Base-by-base conservation (phyloP, 78 protist species). In the Dictyostelium purpureum region DNA sequence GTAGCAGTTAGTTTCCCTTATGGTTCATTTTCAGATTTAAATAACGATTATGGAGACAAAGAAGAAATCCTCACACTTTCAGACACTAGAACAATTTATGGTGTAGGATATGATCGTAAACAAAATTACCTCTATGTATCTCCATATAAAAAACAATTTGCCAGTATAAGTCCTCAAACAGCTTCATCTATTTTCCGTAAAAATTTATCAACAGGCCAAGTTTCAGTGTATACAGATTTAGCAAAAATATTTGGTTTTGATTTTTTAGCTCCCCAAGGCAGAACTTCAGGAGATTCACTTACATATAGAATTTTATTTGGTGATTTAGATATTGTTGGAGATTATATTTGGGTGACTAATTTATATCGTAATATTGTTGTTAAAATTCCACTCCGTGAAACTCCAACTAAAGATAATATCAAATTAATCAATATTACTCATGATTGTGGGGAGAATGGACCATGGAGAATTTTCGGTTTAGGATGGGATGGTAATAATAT, bases 281-380 rank as follows among this genome's bases (percentile, higher is more conserved):
- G 18, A 63, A 21, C 18, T 31, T 31, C 10, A 5, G 38, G 38
- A 33, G 71, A 63, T 63, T 63, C 71, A 7, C 42, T 16, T 16
- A 63, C 71, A 12, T 63, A 63, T 63, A 19, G 71, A 14, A 24
- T 63, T 16, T 31, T 63, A 31, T 63, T 63, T 33, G 88, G 88
- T 49, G 88, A 79, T 66, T 38, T 79, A 19, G 88, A 79, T 66
- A 79, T 79, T 35, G 43, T 69, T 33, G 88, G 59, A n/a, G 88
- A 79, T 42, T 79, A 33, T 35, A 47, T 79, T 33, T 79, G 71
- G 37, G 77, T 37, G 0, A 66, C 88, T 0, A 74, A 65, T 40
- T 40, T 79, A 9, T 33, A 59, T 33, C 28, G 26, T 9, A 43
- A n/a, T 2, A 66, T 35, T 33, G 66, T 79, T 1, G n/a, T 66